phyloP scores from a whole-genome alignment of 1,139 yeast species.

The Entelexis sorbosivorans region DNA sequence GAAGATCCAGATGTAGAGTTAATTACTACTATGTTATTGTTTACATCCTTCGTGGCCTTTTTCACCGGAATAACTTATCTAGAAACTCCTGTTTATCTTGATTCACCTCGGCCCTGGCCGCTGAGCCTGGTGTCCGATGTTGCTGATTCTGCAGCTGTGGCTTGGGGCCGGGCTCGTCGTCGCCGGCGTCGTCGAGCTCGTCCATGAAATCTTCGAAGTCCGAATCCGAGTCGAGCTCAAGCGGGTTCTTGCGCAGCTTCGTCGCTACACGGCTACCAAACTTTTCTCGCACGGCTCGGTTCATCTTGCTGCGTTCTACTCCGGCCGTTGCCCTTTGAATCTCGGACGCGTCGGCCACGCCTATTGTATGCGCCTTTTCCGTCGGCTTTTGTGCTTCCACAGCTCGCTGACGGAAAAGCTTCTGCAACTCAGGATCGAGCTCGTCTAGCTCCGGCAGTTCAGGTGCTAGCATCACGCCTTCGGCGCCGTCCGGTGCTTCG shows the following conservation, averaged over 20 bases:
- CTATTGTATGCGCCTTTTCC: neutral
- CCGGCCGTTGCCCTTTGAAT: conserved; percentile 14
- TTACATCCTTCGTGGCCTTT: neutral
- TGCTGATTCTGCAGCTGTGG: neutral
- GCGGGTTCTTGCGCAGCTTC: neutral
- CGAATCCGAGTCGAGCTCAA: conserved; percentile 18
- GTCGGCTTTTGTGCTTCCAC: neutral
- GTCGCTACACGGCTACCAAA: conserved; percentile 6
- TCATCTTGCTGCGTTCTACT: conserved; percentile 18
- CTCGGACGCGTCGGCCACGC: neutral
- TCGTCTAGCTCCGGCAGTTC: neutral
- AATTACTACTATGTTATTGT: neutral
- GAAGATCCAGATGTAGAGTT: conserved; percentile 41
- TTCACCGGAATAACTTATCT: conserved; percentile 17
- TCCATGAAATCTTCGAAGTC: conserved; percentile 29
- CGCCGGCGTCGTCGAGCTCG: conserved; percentile 11
- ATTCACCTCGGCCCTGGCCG: neutral
- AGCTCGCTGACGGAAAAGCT: neutral
- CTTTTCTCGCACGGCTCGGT: conserved; percentile 11
- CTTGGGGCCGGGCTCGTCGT: neutral
- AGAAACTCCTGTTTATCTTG: conserved; percentile 23
- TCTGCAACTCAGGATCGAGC: conserved; percentile 19
- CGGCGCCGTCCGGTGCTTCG: neutral
- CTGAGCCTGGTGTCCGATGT: too few relatives aligned
- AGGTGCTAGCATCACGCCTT: neutral